Base-by-base conservation (phyloP, 2,329 filamentous ascomycete species). In the Fusarium sp. region DNA sequence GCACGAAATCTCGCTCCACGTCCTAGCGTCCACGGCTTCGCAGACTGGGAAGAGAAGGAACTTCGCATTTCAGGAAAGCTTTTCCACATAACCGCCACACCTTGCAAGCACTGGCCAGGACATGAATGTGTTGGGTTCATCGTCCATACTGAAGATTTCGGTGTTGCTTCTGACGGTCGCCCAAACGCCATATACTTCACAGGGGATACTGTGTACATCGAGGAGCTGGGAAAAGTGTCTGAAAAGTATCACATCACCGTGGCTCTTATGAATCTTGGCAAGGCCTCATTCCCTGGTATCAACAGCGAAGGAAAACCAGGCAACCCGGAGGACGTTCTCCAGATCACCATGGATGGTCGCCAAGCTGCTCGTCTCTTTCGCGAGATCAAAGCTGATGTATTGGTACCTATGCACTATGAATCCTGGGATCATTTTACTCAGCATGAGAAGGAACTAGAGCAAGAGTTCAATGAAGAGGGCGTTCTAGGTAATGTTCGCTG, bases 351-450 rank as follows among this genome's bases (percentile, higher is more conserved):
- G 63, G 53, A 56, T 11, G 63, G 52, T 5, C 40, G 38, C 12
- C 63, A 66, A 8, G 59, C 63, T 1, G 42, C 30, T 15, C 52
- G n/a, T 7, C 38, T 66, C 7, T 49, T 66, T 27, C 32, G 43
- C 0, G 63, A 63, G 1, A 54, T 63, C 24, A 38, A 38, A 2
- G 63, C 59, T 6, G 52, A 66, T 14, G 14, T 57, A 6, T 24
- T 63, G 4, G 24, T 66, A 4, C 63, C 63, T 12, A 66, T 66
- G 63, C 63, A 66, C 20, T 66, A 53, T 3, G 63, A 63, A 18
- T 63, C 63, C 1, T 66, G 52, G 59, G 53, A 32, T 5, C 52
- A 66, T 14, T 66, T 63, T 22, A 56, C 55, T 14, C 46, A 49
- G 40, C n/a, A 43, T 15, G 8, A 43, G 20, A 5, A 20, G 14